phyloP scores from a whole-genome alignment of 352 stramenopile species.

The Phytopythium montanum region DNA sequence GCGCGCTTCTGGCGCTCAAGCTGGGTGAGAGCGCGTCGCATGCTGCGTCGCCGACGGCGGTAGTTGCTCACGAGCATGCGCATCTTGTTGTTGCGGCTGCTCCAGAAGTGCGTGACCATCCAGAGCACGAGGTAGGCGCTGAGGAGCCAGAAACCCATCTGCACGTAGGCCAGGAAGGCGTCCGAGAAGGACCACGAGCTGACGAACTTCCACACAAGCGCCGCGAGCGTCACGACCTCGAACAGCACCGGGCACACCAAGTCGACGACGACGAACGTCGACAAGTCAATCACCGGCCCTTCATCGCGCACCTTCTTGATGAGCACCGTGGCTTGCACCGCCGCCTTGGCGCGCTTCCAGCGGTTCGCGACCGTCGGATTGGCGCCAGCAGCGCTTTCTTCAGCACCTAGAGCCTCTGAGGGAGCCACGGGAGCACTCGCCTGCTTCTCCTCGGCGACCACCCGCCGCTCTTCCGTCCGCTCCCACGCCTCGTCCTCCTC shows the following conservation, averaged over 20 bases:
- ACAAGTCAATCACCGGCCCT: constrained; percentile 58
- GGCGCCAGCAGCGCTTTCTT: constrained; percentile 7
- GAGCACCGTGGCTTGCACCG: constrained; percentile 51
- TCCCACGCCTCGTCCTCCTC: constrained; percentile 48
- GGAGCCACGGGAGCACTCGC: constrained; percentile 17
- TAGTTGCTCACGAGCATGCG: constrained; percentile 74
- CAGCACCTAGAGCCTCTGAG: constrained; percentile 7
- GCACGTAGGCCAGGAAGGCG: constrained; percentile 66
- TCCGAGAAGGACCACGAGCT: constrained; percentile 52
- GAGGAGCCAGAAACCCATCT: constrained; percentile 62
- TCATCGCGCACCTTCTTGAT: constrained; percentile 57
- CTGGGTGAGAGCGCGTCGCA: constrained; percentile 43
- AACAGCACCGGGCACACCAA: constrained; percentile 73
- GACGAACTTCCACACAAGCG: constrained; percentile 50
- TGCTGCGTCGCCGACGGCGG: constrained; percentile 46
- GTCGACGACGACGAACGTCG: constrained; percentile 74
- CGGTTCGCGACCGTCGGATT: constrained; percentile 28
- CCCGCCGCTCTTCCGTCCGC: constrained; percentile 26
- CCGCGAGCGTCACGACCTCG: constrained; percentile 46
- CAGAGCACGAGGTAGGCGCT: constrained; percentile 58
- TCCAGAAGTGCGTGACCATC: constrained; percentile 79
- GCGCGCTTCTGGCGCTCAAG: constrained; percentile 61
- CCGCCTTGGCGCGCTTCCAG: constrained; percentile 51
- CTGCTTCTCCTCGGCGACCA: constrained; percentile 24
- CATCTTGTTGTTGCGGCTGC: constrained; percentile 75